A percentile compares a stretch with the other conserved stretches of the same genome.
Conservation (phyloP, 257 asterid genomes). For the Phtheirospermum japonicum region DNA sequence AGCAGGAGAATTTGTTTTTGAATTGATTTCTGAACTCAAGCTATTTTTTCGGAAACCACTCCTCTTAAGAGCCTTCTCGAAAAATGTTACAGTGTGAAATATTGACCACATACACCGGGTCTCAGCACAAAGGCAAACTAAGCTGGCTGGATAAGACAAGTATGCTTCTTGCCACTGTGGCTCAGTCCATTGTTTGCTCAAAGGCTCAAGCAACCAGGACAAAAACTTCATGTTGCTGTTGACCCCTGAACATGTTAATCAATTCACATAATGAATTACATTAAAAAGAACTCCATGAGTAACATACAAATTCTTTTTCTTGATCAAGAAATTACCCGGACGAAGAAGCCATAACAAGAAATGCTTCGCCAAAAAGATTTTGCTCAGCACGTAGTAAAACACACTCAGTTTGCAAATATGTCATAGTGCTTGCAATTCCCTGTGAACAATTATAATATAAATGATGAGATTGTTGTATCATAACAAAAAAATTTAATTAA, state of each 20-base stretch:
- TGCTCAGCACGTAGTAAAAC: slow-evolving; percentile 86
- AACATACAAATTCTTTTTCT: slow-evolving; percentile 15
- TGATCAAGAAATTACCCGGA: slow-evolving; percentile 69
- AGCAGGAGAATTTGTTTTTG: slow-evolving; percentile 40
- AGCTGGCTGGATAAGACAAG: slow-evolving; percentile 63
- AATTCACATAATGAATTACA: slow-evolving; percentile 30
- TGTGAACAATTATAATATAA: slow-evolving; percentile 32
- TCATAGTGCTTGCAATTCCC: slow-evolving; percentile 90
- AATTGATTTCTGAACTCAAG: slow-evolving; percentile 45
- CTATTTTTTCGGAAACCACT: slow-evolving; percentile 70
- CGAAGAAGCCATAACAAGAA: slow-evolving; percentile 86
- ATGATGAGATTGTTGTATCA: slow-evolving; percentile 16
- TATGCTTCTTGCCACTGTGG: slow-evolving; percentile 87
- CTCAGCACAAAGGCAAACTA: slow-evolving; percentile 72
- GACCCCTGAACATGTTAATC: slow-evolving; percentile 49
- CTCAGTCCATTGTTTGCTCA: slow-evolving; percentile 84
- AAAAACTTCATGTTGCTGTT: slow-evolving; percentile 91
- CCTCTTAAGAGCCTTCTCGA: slow-evolving; percentile 95
- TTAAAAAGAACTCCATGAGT: slow-evolving; percentile 23
- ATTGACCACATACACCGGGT: slow-evolving; percentile 88
- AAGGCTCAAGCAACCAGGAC: slow-evolving; percentile 93
- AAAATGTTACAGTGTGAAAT: slow-evolving; percentile 89
- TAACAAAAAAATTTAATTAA: slow-evolving; percentile 20
- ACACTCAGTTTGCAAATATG: slow-evolving; percentile 75
- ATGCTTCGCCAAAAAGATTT: slow-evolving; percentile 94